These are phyloP conservation scores for Pythium aquatile DNA, from an alignment of 352 stramenopile species.

Conservation along the genomic window DNA sequence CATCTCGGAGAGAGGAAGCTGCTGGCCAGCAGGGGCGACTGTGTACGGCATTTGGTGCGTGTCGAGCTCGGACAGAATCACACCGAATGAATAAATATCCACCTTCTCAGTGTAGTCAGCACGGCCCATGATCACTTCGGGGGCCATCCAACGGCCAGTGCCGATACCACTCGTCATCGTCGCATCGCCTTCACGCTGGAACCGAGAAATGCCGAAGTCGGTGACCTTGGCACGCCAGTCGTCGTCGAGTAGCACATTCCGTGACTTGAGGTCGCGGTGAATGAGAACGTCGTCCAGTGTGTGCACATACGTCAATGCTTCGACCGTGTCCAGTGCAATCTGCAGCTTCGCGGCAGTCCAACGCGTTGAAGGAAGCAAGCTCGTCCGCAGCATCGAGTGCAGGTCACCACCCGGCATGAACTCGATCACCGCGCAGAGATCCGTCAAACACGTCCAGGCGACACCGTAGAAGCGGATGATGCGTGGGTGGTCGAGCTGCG, in stretches of 20 bases:
- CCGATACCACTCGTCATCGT: constrained; percentile 32
- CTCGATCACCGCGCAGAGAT: constrained; percentile 33
- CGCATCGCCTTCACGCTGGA: constrained; percentile 26
- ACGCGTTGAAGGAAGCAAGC: constrained; percentile 8
- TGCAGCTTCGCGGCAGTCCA: constrained; percentile 31
- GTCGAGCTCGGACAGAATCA: constrained; percentile 27
- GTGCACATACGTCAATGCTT: constrained; percentile 34
- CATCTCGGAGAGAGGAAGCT: constrained; percentile 17
- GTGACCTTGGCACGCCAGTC: constrained; percentile 34
- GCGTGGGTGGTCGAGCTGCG: constrained; percentile 33
- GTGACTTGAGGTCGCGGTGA: constrained; percentile 37
- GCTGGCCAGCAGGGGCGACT: background rate
- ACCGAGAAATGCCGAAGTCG: constrained; percentile 33
- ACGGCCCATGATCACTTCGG: constrained; percentile 34
- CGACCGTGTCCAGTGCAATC: constrained; percentile 34
- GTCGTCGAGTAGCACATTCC: constrained; percentile 35
- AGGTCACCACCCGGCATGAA: constrained; percentile 38
- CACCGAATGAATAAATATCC: constrained; percentile 42
- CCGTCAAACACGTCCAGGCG: constrained; percentile 33
- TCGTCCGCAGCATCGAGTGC: constrained; percentile 29
- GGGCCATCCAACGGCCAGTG: constrained; percentile 37
- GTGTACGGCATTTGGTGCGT: constrained; percentile 26
- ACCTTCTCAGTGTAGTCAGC: constrained; percentile 30
- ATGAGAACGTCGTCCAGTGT: constrained; percentile 30
- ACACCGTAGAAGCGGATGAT: constrained; percentile 37